These are phyloP conservation scores for Ophiostoma triangulosporum DNA, from an alignment of 2,329 filamentous ascomycete species.

Conservation along the genomic window DNA sequence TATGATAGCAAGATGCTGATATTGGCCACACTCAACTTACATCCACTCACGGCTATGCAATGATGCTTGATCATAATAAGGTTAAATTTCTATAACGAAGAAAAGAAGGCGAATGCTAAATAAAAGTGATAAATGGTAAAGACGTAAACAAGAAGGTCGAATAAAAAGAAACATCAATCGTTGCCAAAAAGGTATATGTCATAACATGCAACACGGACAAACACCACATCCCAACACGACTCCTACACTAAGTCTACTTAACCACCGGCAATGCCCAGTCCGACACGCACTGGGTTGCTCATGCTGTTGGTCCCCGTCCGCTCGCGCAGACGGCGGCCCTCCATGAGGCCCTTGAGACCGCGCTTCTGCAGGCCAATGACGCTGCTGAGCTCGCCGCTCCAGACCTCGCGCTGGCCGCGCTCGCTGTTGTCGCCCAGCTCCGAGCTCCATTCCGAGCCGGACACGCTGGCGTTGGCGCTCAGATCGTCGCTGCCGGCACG, in stretches of 20 bases:
- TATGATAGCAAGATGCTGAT: too few species aligned
- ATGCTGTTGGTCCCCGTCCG: conserved; percentile 34
- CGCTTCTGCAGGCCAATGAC: conserved; percentile 94
- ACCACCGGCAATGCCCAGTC: conserved; percentile 13
- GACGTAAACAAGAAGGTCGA: too few species aligned
- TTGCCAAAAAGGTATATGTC: not conserved
- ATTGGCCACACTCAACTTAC: too few species aligned
- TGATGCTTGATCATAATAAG: too few species aligned
- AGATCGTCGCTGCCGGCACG: conserved; percentile 34
- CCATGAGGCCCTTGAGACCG: conserved; percentile 84
- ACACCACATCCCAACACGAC: not conserved
- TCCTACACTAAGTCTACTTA: not conserved
- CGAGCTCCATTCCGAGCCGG: conserved; percentile 43
- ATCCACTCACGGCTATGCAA: too few species aligned
- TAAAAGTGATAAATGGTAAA: not conserved
- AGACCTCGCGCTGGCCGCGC: conserved; percentile 48
- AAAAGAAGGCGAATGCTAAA: not conserved
- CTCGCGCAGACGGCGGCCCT: conserved; percentile 75
- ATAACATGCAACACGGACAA: not conserved
- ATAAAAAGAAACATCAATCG: not conserved
- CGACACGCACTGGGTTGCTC: conserved; percentile 6
- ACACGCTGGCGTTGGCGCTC: conserved; percentile 36
- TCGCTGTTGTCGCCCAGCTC: conserved; percentile 38
- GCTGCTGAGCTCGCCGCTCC: conserved; percentile 69
- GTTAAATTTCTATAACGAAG: not conserved